Evolutionary conservation across 2,329 filamentous ascomycete genomes (phyloP).

Genomic region (Fusarium irregulare): DNA sequence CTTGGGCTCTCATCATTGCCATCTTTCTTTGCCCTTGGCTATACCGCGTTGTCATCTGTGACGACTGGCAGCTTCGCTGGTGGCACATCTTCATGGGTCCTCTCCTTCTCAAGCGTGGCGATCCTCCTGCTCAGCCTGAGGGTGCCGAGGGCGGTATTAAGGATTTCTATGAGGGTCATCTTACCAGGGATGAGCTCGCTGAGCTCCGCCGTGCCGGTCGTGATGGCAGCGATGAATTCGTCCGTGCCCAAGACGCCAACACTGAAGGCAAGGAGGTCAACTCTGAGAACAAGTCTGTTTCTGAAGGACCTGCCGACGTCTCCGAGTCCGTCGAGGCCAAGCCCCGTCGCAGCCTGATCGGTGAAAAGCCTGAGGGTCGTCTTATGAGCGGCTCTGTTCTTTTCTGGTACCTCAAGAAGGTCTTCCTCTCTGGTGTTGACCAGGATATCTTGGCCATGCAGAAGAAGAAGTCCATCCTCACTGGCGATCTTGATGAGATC

Average conservation of each 20-base stretch:
- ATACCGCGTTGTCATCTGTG: conserved; percentile 66
- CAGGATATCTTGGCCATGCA: conserved; percentile 46
- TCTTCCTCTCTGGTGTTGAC: conserved; percentile 43
- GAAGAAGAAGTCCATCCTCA: conserved; percentile 60
- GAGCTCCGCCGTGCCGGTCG: conserved; percentile 51
- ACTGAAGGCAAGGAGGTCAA: conserved; percentile 39
- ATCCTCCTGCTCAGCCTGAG: conserved; percentile 69
- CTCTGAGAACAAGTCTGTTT: conserved; percentile 19
- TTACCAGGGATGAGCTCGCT: conserved; percentile 64
- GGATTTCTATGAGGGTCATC: conserved; percentile 67
- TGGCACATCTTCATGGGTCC: conserved; percentile 66
- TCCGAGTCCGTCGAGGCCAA: conserved; percentile 25
- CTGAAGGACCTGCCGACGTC: background rate
- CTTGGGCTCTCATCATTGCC: conserved; percentile 59
- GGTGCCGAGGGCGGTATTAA: conserved; percentile 67
- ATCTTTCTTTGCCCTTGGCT: conserved; percentile 70
- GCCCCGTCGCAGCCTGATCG: conserved; percentile 33
- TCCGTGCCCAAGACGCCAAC: conserved; percentile 33
- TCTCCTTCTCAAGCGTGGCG: conserved; percentile 59
- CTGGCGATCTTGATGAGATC: conserved; percentile 64
- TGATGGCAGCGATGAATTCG: conserved; percentile 38
- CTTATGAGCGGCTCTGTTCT: conserved; percentile 25
- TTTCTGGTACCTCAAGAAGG: conserved; percentile 44
- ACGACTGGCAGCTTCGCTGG: conserved; percentile 70
- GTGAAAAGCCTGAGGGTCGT: conserved; percentile 34